Evolutionary conservation across 2,329 filamentous ascomycete genomes (phyloP), one percentile per base, ranked within the genome.

Genomic region (Neurospora crassa): DNA sequence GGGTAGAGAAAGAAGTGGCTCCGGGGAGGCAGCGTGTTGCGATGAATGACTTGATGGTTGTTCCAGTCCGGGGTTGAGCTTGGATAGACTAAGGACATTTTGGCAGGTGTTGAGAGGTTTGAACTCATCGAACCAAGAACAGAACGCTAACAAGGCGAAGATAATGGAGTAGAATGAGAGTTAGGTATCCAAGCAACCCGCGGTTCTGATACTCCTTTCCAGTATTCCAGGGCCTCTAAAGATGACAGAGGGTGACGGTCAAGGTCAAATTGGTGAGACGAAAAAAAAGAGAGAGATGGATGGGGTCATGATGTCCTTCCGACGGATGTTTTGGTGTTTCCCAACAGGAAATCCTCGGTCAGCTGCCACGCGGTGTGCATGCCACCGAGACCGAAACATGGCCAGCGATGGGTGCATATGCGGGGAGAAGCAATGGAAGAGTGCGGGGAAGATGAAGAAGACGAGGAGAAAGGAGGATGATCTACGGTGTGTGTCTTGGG

Each of bases 31-130:
- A 89, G 79, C 0, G 85, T 88, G 74, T 87, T 87, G 73, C 81
- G 83, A 76, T 89, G 88, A 29, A 89, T 80, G 41, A 90, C 80
- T 3, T 81, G 76, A 68, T 89, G 82, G 75, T 90, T 89, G 78
- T 84, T 87, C 88, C 88, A 90, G 77, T 89, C 87, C 8, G 87
- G 86, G 63, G 71, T 71, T 40, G 69, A 70, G 16, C 24, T 69
- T 12, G 73, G 73, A 67, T 68, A 42, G 41, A 70, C 29, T n/a
- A 45, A 68, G 20, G 53, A 10, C 53, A 63, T 63, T 16, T 63
- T 63, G 53, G 24, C 20, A 59, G 47, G 7, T 34, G 24, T 59
- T 59, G 43, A 10, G 43, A 10, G 6, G 24, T 18, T 18, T 18
- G 3, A 18, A 8, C 34, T 3, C 7, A 2, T 18, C 47, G 24